These are phyloP conservation scores for Acer negundo DNA, from an alignment of 345 rosid genomes.

Conservation along the genomic window DNA sequence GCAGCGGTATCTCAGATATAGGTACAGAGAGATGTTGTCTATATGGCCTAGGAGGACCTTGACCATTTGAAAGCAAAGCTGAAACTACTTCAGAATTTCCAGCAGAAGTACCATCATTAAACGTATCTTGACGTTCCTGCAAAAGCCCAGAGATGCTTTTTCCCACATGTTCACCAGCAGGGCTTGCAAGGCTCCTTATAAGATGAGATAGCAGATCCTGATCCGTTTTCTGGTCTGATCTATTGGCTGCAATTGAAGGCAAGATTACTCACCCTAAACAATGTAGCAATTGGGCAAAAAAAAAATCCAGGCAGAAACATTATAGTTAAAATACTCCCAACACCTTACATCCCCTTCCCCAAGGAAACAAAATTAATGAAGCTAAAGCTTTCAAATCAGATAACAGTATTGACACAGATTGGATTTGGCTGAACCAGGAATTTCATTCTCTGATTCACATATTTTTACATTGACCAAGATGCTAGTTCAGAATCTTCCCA, in stretches of 20 bases:
- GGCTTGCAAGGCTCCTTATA: slow-evolving; percentile 73
- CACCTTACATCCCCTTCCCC: not conserved
- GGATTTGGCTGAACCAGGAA: not conserved
- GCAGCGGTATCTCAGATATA: slow-evolving; percentile 43
- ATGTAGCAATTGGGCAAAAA: not conserved
- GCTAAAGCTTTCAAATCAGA: not conserved
- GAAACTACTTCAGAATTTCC: slow-evolving; percentile 51
- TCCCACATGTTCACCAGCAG: slow-evolving; percentile 56
- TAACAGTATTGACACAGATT: not conserved
- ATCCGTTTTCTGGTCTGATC: slow-evolving; percentile 63
- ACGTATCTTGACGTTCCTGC: slow-evolving; percentile 58
- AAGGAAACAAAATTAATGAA: not conserved
- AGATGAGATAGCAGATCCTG: slow-evolving; percentile 82
- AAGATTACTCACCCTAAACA: slow-evolving; percentile 16
- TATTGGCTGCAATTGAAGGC: slow-evolving; percentile 61
- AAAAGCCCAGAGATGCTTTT: slow-evolving; percentile 62
- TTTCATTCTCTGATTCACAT: not conserved
- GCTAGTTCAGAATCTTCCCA: not conserved
- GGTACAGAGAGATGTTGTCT: slow-evolving; percentile 43
- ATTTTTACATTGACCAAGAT: not conserved
- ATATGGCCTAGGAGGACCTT: slow-evolving; percentile 42
- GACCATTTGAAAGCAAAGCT: slow-evolving; percentile 53
- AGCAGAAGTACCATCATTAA: slow-evolving; percentile 43
- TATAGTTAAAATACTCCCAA: slow-evolving; percentile 1
- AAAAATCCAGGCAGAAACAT: not conserved